These are phyloP conservation scores for Solanum neorickii DNA, from an alignment of 257 asterid species.

Conservation along the genomic window DNA sequence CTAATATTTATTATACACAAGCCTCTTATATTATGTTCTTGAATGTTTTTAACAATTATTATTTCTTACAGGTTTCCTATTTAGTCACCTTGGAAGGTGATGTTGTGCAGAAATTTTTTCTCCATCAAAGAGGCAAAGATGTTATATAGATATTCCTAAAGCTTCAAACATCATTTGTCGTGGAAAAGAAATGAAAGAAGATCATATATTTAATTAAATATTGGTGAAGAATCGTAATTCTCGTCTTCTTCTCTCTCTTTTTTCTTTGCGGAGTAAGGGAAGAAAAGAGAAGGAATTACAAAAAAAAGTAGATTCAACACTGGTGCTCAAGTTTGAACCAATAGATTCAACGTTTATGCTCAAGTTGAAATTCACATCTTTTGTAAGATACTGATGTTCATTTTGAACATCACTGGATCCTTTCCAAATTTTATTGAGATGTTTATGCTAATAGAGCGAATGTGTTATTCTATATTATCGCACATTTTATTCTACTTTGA, in stretches of 20 bases:
- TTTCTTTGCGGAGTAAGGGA: neutral
- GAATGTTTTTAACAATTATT: neutral
- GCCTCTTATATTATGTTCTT: no score
- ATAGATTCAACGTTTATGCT: neutral
- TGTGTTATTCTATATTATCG: neutral
- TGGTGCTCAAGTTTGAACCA: neutral
- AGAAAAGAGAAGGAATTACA: neutral
- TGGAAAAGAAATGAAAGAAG: neutral
- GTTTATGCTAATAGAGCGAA: neutral
- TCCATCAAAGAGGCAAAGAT: constrained; percentile 45
- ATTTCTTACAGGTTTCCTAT: constrained; percentile 27
- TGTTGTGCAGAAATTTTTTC: constrained; percentile 20
- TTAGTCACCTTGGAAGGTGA: constrained; percentile 39
- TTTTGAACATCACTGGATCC: neutral
- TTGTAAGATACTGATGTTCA: neutral
- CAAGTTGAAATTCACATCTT: neutral
- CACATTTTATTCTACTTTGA: no score
- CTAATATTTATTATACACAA: no score
- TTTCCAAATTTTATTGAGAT: neutral
- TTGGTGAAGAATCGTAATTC: neutral
- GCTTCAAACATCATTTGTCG: neutral
- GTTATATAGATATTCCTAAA: constrained; percentile 14
- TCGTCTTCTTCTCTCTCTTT: no score
- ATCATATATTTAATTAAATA: neutral
- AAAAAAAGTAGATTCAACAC: neutral